Evolutionary conservation across 371 early-diverging fungal genomes (phyloP), one percentile per base, ranked within the genome.

Genomic region (Syncephalastrum monosporum): DNA sequence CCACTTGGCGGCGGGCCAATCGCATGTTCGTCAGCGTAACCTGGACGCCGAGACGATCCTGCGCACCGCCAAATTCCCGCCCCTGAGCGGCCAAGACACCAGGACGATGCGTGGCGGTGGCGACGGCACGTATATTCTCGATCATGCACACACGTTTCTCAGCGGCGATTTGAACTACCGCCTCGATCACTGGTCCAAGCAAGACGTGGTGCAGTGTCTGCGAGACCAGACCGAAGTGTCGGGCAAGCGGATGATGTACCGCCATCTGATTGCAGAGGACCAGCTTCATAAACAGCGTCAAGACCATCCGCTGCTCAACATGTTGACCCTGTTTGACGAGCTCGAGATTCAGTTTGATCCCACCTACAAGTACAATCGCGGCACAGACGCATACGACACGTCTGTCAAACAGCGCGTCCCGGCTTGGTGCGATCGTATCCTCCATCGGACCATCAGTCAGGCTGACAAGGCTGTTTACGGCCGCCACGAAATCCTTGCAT

Each of bases 121-220:
- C 38, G 90, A 92, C 60, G 94, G 93, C 2, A 71, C 76, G 0
- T 57, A 76, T 61, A 80, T 91, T 14, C 55, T 88, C 54, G 93
- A 95, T 63, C 91, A 95, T 55, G 92, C 92, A 54, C 68, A 81
- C 43, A 84, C 87, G 21, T 83, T 92, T 61, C 74, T 87, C 33
- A 81, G 83, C 29, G 92, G 92, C 5, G 94, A 95, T 67, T 69
- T 93, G 24, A 93, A 93, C 68, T 95, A 93, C 59, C 82, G 95
- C 3, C 88, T 95, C 48, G 65, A 64, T 27, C 47, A 56, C 19
- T 55, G 67, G 59, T 21, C 25, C 4, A 82, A 91, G 15, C 77
- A 85, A 23, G 57, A 77, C 23, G 88, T 88, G 0, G 49, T 90
- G 5, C 61, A 79, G 3, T 60, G 68, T 10, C 66, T 92, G 15